Evolutionary conservation across 345 rosid species (phyloP).

Genomic region (Isatis tinctoria): DNA sequence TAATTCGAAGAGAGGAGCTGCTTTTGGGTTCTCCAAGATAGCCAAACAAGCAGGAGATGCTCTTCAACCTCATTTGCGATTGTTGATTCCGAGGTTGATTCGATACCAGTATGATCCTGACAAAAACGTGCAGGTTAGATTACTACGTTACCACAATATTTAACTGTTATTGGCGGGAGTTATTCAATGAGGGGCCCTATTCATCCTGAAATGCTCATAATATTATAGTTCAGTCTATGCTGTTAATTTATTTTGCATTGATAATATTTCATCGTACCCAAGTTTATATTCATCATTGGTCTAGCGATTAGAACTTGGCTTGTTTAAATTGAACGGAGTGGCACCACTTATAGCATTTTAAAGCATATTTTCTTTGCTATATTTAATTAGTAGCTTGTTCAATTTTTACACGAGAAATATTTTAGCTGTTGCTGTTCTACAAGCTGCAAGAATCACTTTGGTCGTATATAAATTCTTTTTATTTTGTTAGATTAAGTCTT

Average conservation of each 20-base stretch:
- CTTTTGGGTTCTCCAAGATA: slow-evolving; percentile 94
- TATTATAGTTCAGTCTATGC: neutral
- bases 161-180: neutral
- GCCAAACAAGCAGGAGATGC: slow-evolving; percentile 99
- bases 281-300: neutral
- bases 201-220: slow-evolving; percentile 4
- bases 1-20: slow-evolving; percentile 94
- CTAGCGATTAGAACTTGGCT: neutral
- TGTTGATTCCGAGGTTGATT: slow-evolving; percentile 83
- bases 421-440: slow-evolving; percentile 1
- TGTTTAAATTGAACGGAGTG: slow-evolving; percentile 12
- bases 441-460: slow-evolving; percentile 1
- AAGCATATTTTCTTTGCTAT: slow-evolving; percentile 2
- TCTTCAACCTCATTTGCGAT: slow-evolving; percentile 73
- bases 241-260: neutral
- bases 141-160: slow-evolving; percentile 5
- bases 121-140: slow-evolving; percentile 86
- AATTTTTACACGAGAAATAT: neutral
- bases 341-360: slow-evolving; percentile 2
- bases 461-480: neutral
- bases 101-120: slow-evolving; percentile 98
- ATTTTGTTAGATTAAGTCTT: neutral
- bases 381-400: neutral
- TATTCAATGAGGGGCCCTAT: neutral
- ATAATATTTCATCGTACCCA: neutral